Evolutionary conservation across 345 rosid genomes (phyloP).

Genomic region (Corchorus olitorius): DNA sequence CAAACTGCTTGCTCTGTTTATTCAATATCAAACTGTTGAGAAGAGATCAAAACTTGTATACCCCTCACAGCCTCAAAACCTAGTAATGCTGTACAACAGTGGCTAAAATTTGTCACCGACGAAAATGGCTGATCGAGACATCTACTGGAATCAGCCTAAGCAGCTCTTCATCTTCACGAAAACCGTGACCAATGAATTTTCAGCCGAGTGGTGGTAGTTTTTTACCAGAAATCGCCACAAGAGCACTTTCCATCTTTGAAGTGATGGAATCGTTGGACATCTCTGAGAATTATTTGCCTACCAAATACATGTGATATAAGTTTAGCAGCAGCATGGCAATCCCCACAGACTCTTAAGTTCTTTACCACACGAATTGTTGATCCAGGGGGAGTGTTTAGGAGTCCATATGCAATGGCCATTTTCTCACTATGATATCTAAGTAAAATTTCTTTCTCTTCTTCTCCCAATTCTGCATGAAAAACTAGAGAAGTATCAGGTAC

Average conservation of each 20-base stretch:
- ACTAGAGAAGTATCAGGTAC: conserved; percentile 70
- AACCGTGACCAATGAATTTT: background rate
- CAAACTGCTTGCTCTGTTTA: background rate
- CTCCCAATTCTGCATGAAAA: conserved; percentile 62
- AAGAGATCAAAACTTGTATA: background rate
- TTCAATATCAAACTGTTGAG: background rate
- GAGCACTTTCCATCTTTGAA: conserved; percentile 80
- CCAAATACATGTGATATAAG: conserved; percentile 59
- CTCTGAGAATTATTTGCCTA: conserved; percentile 79
- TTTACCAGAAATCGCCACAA: conserved; percentile 83
- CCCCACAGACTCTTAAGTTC: conserved; percentile 84
- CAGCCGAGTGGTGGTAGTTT: background rate
- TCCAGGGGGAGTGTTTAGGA: conserved; percentile 73
- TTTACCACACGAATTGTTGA: conserved; percentile 73
- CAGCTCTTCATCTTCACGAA: background rate
- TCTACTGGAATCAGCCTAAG: background rate
- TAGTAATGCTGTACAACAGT: background rate
- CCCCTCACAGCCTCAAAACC: background rate
- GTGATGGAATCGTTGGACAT: conserved; percentile 90
- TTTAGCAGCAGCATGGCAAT: conserved; percentile 86
- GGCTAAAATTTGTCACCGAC: background rate
- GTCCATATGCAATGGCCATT: conserved; percentile 74
- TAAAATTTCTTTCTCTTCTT: conserved; percentile 62
- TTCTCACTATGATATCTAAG: conserved; percentile 90
- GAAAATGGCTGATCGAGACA: background rate